Conservation (phyloP, 2,329 filamentous ascomycete genomes). For the Phyllosticta citribraziliensis region DNA sequence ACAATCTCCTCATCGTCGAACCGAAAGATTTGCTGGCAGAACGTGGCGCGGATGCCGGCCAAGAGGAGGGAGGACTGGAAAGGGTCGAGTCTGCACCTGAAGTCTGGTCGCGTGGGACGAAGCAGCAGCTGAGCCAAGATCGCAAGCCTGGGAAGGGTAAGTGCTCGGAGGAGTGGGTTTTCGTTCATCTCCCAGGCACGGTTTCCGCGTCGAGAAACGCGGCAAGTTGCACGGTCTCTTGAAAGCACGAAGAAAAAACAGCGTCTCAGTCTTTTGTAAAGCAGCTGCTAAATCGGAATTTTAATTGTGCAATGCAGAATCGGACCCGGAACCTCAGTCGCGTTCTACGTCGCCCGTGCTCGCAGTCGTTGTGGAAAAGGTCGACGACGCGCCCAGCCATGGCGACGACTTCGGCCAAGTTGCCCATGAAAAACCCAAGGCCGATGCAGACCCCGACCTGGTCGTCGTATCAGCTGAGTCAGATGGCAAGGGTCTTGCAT, state of each 20-base stretch:
- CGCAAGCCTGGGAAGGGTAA: neutral
- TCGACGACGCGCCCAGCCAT: slow-evolving; percentile 22
- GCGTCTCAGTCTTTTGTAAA: neutral
- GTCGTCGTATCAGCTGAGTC: slow-evolving; percentile 18
- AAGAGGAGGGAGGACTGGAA: neutral
- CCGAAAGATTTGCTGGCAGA: neutral
- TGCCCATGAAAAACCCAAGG: slow-evolving; percentile 22
- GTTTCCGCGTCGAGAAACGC: neutral
- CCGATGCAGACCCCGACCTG: slow-evolving; percentile 27
- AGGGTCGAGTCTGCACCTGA: slow-evolving; percentile 2
- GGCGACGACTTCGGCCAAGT: slow-evolving; percentile 30
- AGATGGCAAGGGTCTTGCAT: neutral
- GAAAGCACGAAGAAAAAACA: neutral
- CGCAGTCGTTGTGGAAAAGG: slow-evolving; percentile 25
- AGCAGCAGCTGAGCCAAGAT: neutral
- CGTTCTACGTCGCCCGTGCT: slow-evolving; percentile 14
- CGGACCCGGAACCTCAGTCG: neutral
- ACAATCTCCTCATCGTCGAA: slow-evolving; percentile 40
- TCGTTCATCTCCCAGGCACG: neutral
- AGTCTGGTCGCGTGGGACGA: neutral
- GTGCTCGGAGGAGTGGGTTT: neutral
- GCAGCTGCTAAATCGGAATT: neutral
- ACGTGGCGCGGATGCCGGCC: neutral
- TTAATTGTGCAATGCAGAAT: neutral
- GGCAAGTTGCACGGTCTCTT: neutral